Conservation (phyloP, 139 green algal species). For the Zygnema cylindricum region DNA sequence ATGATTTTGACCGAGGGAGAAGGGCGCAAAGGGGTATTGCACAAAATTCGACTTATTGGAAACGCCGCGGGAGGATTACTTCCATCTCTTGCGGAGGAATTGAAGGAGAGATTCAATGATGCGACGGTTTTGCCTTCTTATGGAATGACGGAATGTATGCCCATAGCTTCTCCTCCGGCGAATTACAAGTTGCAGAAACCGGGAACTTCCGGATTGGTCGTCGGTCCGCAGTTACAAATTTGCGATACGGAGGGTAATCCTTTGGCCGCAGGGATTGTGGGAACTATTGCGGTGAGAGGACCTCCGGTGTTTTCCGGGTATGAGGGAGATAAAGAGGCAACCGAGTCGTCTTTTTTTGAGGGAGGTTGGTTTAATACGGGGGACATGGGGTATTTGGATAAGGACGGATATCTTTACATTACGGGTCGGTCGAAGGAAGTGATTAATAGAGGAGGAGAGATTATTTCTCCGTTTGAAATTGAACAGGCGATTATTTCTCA, state of each 20-base stretch:
- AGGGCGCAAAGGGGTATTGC: neutral
- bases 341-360: neutral
- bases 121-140: slow-evolving; percentile 54
- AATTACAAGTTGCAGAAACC: slow-evolving; percentile 38
- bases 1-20: slow-evolving; percentile 24
- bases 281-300: slow-evolving; percentile 19
- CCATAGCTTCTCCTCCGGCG: slow-evolving; percentile 39
- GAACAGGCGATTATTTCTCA: slow-evolving; percentile 55
- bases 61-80: slow-evolving; percentile 41
- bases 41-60: neutral
- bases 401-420: slow-evolving; percentile 60
- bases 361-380: slow-evolving; percentile 63
- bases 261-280: neutral
- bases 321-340: slow-evolving; percentile 14
- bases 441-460: slow-evolving; percentile 87
- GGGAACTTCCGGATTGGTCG: slow-evolving; percentile 28
- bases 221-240: slow-evolving; percentile 43
- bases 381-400: slow-evolving; percentile 60
- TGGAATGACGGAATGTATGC: slow-evolving; percentile 62
- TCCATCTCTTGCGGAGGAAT: neutral
- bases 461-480: slow-evolving; percentile 84
- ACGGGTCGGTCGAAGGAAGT: slow-evolving; percentile 62
- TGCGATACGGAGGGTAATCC: neutral
- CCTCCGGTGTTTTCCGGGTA: slow-evolving; percentile 15
- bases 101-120: slow-evolving; percentile 14